Evolutionary conservation across 306 rosid genomes (phyloP).

Genomic region (Sicyos edulis): DNA sequence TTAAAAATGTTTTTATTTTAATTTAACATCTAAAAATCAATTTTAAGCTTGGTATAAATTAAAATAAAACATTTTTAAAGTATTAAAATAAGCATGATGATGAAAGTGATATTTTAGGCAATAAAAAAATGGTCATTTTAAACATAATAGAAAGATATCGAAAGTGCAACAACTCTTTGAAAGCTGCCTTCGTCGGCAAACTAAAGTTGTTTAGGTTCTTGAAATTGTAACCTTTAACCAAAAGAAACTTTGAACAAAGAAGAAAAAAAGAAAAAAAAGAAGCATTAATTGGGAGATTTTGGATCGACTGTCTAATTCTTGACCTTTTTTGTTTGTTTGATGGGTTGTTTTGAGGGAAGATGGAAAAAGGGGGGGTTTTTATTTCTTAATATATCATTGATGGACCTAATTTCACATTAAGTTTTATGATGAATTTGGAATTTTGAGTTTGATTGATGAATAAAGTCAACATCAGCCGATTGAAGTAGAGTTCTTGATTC

Average conservation of each 20-base stretch:
- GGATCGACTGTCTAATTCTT: slow-evolving; percentile 3
- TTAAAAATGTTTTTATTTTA: too few species aligned
- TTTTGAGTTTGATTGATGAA: neutral
- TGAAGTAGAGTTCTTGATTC: neutral
- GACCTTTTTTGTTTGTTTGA: too few species aligned
- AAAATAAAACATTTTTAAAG: too few species aligned
- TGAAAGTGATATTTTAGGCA: too few species aligned
- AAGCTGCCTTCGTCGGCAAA: slow-evolving; percentile 7
- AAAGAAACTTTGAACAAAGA: neutral
- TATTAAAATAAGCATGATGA: too few species aligned
- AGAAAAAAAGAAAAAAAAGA: neutral
- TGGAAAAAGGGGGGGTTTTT: too few species aligned
- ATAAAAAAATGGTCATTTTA: too few species aligned
- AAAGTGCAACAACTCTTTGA: neutral
- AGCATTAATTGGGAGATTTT: neutral
- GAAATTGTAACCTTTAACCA: neutral
- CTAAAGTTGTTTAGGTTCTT: neutral
- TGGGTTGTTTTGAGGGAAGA: too few species aligned
- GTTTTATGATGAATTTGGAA: neutral
- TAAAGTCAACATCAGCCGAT: neutral
- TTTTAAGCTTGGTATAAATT: too few species aligned
- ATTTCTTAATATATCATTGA: too few species aligned
- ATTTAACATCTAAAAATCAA: too few species aligned
- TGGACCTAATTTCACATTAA: slow-evolving; percentile 6
- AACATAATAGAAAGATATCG: neutral